phyloP scores from a whole-genome alignment of 2,329 filamentous ascomycete species.

The Xylariales sp. region DNA sequence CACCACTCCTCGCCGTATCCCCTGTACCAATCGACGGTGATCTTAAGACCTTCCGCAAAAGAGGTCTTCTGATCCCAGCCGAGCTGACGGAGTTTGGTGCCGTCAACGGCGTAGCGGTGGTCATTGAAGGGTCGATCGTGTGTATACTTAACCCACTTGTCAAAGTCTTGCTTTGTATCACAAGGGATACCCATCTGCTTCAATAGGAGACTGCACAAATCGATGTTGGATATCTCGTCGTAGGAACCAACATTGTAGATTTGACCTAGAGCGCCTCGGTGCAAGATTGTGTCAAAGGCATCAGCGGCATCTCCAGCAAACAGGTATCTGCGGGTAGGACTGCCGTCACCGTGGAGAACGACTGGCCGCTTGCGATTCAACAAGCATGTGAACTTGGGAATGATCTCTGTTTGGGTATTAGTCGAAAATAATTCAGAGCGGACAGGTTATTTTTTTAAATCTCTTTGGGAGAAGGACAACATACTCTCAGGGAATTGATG shows the following conservation, averaged over 20 bases:
- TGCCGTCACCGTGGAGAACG: slow-evolving; percentile 72
- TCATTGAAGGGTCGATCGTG: slow-evolving; percentile 78
- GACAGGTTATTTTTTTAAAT: background rate
- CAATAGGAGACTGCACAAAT: slow-evolving; percentile 63
- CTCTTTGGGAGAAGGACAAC: slow-evolving; percentile 22
- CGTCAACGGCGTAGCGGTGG: slow-evolving; percentile 67
- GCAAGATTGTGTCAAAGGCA: slow-evolving; percentile 79
- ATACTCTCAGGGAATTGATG: slow-evolving; percentile 80
- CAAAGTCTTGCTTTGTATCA: slow-evolving; percentile 46
- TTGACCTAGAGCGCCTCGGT: slow-evolving; percentile 69
- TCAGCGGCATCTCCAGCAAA: slow-evolving; percentile 77
- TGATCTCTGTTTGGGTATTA: slow-evolving; percentile 59
- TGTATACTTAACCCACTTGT: slow-evolving; percentile 68
- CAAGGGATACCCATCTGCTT: slow-evolving; percentile 54
- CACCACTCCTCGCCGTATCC: slow-evolving; percentile 65
- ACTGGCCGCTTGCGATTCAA: slow-evolving; percentile 63
- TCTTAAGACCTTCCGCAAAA: slow-evolving; percentile 58
- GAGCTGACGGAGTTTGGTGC: slow-evolving; percentile 59
- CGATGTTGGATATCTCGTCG: slow-evolving; percentile 72
- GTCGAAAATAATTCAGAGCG: background rate
- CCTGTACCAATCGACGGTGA: slow-evolving; percentile 67
- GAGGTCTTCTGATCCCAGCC: slow-evolving; percentile 66
- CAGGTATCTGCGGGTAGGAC: slow-evolving; percentile 69
- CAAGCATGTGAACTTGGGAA: slow-evolving; percentile 75
- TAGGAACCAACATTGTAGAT: slow-evolving; percentile 79